A percentile compares a stretch with the other conserved stretches of the same genome.
Conservation (phyloP, 2,329 filamentous ascomycete genomes). For the Colletotrichum australisinense region DNA sequence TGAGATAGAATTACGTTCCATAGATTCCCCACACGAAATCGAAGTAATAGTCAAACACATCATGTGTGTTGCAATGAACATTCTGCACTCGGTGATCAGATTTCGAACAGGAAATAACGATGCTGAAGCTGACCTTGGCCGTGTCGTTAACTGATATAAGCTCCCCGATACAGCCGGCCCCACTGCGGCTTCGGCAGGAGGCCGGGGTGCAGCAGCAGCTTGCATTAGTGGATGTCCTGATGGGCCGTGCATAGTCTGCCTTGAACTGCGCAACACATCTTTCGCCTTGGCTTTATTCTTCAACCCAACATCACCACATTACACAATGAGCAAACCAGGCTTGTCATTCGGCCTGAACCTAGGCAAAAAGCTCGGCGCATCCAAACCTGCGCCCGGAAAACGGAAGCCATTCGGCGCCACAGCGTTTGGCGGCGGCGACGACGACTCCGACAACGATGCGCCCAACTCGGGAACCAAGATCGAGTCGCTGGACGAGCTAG, state of each 20-base stretch:
- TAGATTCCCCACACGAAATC: slow-evolving; percentile 14
- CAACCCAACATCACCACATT: background rate
- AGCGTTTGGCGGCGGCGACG: slow-evolving; percentile 49
- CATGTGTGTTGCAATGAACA: background rate
- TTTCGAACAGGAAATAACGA: no score
- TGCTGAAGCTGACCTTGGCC: background rate
- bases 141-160: background rate
- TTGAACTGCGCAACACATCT: background rate
- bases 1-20: slow-evolving; percentile 18
- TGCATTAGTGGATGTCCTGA: slow-evolving; percentile 1
- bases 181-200: slow-evolving; percentile 7
- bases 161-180: background rate
- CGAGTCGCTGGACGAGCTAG: slow-evolving; percentile 72
- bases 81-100: no score
- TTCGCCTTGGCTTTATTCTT: background rate
- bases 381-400: slow-evolving; percentile 61
- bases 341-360: slow-evolving; percentile 69
- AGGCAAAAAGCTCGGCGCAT: slow-evolving; percentile 64
- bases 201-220: background rate
- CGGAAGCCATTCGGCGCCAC: slow-evolving; percentile 63
- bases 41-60: background rate
- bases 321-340: slow-evolving; percentile 59
- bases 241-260: slow-evolving; percentile 14
- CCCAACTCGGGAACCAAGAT: slow-evolving; percentile 50
- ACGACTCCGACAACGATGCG: slow-evolving; percentile 65